Percentiles rank a stretch among this genome's conserved stretches.
Evolutionary conservation across 306 rosid genomes (phyloP).

Genomic region (Inga oerstediana): DNA sequence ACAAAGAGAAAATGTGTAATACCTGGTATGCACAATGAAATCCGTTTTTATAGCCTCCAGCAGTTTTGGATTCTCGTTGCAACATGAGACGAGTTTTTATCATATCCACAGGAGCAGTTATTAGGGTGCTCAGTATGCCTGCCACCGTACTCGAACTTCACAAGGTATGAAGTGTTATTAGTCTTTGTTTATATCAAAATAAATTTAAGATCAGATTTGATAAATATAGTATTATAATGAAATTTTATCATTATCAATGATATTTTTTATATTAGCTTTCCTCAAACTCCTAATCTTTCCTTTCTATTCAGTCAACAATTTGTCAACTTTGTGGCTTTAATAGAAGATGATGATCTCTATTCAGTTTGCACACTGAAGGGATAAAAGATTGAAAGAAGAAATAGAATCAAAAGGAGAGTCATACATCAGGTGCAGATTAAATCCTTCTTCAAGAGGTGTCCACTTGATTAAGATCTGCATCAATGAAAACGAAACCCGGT

Average conservation of each 20-base stretch:
- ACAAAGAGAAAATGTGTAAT: background rate
- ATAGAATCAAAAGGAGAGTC: constrained; percentile 32
- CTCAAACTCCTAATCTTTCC: constrained; percentile 7
- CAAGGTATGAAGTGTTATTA: constrained; percentile 37
- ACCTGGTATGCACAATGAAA: constrained; percentile 91
- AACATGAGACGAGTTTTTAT: constrained; percentile 96
- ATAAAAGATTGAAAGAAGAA: constrained; percentile 22
- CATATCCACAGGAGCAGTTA: constrained; percentile 94
- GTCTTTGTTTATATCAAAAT: constrained; percentile 24
- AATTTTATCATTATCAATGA: constrained; percentile 3
- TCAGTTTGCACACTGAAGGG: constrained; percentile 21
- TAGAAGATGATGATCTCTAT: constrained; percentile 22
- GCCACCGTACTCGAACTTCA: constrained; percentile 86
- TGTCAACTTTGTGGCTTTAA: constrained; percentile 13
- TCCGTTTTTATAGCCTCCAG: constrained; percentile 67
- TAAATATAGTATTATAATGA: constrained; percentile 11
- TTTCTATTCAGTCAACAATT: constrained; percentile 13
- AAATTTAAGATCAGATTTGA: constrained; percentile 9
- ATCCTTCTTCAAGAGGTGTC: constrained; percentile 84
- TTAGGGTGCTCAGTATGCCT: constrained; percentile 71
- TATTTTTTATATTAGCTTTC: background rate
- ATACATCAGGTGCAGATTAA: constrained; percentile 77
- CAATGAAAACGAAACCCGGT: constrained; percentile 31
- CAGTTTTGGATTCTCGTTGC: constrained; percentile 66
- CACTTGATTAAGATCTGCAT: constrained; percentile 69